phyloP scores from a whole-genome alignment of 345 rosid genomes.

The Eucalyptus polybractea region DNA sequence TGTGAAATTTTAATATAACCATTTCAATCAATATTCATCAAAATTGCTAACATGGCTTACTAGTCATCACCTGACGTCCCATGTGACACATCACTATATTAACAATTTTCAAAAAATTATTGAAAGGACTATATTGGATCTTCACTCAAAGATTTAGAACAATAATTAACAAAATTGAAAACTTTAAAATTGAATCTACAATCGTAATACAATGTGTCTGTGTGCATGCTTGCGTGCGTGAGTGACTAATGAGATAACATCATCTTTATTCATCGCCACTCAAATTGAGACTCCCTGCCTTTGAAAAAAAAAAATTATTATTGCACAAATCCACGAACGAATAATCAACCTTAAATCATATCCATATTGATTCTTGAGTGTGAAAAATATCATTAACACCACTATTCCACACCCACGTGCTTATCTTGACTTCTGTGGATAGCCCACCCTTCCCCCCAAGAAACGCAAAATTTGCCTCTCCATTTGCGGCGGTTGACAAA shows the following conservation, averaged over 20 bases:
- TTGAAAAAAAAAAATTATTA: too few relatives aligned
- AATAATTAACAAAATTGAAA: neutral
- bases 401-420: neutral
- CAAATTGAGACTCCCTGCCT: neutral
- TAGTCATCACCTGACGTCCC: neutral
- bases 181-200: neutral
- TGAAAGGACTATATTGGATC: neutral
- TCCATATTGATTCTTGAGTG: neutral
- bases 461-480: neutral
- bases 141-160: neutral
- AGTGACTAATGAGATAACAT: neutral
- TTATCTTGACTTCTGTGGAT: neutral
- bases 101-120: neutral
- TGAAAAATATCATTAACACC: neutral
- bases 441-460: neutral
- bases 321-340: neutral
- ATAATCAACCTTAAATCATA: neutral
- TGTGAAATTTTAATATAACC: too few relatives aligned
- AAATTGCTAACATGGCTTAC: neutral
- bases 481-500: neutral
- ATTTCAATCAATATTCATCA: neutral
- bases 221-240: fast-evolving
- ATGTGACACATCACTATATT: neutral
- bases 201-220: fast-evolving
- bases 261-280: neutral